Percentiles rank a stretch among this genome's conserved stretches.
Conservation (phyloP, 192 early-diverging fungal species). For the Umbelopsis sp. region DNA sequence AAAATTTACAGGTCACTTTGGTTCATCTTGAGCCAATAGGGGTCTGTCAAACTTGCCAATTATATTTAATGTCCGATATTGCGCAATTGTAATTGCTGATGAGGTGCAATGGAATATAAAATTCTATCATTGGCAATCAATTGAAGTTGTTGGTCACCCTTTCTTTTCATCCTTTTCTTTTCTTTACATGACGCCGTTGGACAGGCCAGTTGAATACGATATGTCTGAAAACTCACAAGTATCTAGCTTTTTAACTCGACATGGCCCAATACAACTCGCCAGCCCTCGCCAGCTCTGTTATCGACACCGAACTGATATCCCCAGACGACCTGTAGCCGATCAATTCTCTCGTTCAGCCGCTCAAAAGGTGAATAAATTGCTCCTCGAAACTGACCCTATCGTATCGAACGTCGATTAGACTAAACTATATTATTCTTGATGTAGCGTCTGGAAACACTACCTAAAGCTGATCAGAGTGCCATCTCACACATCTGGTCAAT, state of each 20-base stretch:
- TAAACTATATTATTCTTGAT: background rate
- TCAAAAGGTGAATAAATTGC: background rate
- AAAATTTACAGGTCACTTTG: background rate
- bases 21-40: background rate
- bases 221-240: background rate
- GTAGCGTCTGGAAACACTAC: background rate
- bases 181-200: background rate
- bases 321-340: background rate
- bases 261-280: background rate
- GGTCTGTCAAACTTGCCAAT: background rate
- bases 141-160: background rate
- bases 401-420: background rate
- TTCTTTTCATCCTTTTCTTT: background rate
- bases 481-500: slow-evolving; percentile 70
- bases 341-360: background rate
- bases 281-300: slow-evolving; percentile 5
- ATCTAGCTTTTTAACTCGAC: slow-evolving; percentile 13
- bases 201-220: background rate
- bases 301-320: slow-evolving; percentile 16
- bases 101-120: background rate
- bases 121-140: background rate
- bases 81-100: slow-evolving; percentile 10
- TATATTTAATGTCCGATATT: slow-evolving; percentile 18
- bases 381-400: background rate
- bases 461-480: slow-evolving; percentile 20